Evolutionary conservation across 306 rosid species (phyloP), one percentile per base, ranked within the genome.

Genomic region (Sechiopsis laciniata): DNA sequence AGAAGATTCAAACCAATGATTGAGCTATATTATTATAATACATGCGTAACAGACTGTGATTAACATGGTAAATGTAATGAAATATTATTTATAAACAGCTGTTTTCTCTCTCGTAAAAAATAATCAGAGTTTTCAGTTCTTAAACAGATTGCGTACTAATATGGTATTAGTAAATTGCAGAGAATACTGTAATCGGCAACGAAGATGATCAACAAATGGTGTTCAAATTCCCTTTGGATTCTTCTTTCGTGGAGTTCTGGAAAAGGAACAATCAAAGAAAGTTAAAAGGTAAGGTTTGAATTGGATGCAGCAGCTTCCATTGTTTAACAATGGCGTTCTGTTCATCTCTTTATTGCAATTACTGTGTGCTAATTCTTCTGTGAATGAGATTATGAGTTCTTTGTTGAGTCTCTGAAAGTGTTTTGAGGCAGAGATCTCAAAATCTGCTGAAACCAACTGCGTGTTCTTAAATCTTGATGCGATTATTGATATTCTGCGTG

Each of bases 161-260:
- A 19, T 66, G 54, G 17, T 42, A 21, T 66, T 66, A 42, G 55
- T 20, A 42, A 42, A 2, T 17, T 64, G 17, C 21, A 17, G 50
- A 58, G 2, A 22, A 9, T 40, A 42, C 48, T 20, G 17, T 64
- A 8, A 64, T 11, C 11, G 51, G 55, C 10, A 40, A 67, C 2
- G 60, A 14, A 15, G 46, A 70, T 53, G 58, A 15, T 32, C 37
- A 2, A 15, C 16, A 4, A 51, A 70, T 16, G 60, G 15, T 15
- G 40, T 70, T 45, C 46, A 70, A 70, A 70, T 4, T 70, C 42
- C 0, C 46, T 70, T 70, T 70, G 74, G 74, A 70, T 24, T 70
- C 40, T 70, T 70, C 48, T 7, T 52, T 8, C 14, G 56, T 19
- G 48, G 20, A 70, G 22, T 52, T 68, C 42, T 68, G 40, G 17